Evolutionary conservation across 768 basidiomycete genomes (phyloP), one percentile per base, ranked within the genome.

Genomic region (Pseudohyphozyma bogoriensis): DNA sequence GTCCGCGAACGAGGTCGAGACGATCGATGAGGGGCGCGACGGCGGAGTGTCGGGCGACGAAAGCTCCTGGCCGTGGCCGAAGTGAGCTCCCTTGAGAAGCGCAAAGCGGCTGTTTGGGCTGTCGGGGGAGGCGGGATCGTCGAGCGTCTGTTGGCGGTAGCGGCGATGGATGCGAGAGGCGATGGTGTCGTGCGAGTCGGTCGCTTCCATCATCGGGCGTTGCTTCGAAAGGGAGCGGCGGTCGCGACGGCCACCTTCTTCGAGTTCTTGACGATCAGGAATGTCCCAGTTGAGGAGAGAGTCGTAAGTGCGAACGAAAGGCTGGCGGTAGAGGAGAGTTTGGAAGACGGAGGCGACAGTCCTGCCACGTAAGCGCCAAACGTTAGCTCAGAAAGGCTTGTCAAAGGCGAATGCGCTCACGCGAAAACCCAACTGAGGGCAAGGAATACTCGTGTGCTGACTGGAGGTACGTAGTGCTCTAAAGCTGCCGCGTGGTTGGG

Each of bases 1-100:
- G 42, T 44, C 26, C 22, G 42, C 42, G 42, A 44, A 44, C 22
- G n/a, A n/a, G 53, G 59, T 22, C 49, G 20, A 51, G 32, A 57
- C 24, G 39, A 57, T 26, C 2, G 35, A 39, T 18, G 36, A 29
- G 12, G 56, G 56, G 5, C 56, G 16, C 5, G 56, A 40, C 16
- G 56, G 56, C 6, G 56, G 56, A 6, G 50, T 49, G 22, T 57
- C 56, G 29, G 46, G 46, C 10, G 46, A 47, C 24, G 46, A 26
- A 10, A 47, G 15, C 24, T 47, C 46, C 9, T 28, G 24, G 4
- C 24, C 24, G 10, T 47, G n/a, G 46, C 46, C 26, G 26, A 47
- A 6, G 46, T 47, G 46, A n/a, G 24, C 46, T 15, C 26, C 46
- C 15, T 15, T 15, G 3, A 47, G n/a, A 15, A 24, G 15, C 46